Base-by-base conservation (phyloP, 2,329 filamentous ascomycete genomes). In the Aureobasidium namibiae region DNA sequence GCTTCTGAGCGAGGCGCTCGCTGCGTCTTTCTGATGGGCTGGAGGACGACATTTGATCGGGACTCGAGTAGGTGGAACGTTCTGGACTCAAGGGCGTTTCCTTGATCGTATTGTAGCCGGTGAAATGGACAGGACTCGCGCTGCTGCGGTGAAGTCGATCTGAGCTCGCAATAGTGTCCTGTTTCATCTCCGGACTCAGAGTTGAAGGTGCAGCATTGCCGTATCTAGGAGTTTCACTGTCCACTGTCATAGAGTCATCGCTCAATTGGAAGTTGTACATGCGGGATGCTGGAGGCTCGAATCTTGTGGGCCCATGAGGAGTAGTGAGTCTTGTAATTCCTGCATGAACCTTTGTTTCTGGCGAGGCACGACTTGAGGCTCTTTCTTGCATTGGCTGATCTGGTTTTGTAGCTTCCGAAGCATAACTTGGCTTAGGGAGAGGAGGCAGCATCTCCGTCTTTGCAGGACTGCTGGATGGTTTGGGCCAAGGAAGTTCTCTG, bases 391-490 rank as follows among this genome's bases (percentile, higher is more conserved):
- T 14, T 44, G 29, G 8, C 14, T 9, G 13, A 2, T 33, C 29
- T 33, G 52, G 18, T 26, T 56, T 44, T 3, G 42, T 3, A 1
- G 31, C 42, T n/a, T 57, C 54, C 31, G 54, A 57, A 21, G 23
- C 48, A 16, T 72, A 61, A 6, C 68, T 73, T 3, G 73, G 71
- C 44, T 65, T 67, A 1, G 70, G 70, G 4, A 76, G 65, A 8
- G 73, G 71, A 38, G 71, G 68, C 16, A 74, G 63, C 23, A 38
- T 46, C 31, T 56, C 45, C 14, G 42, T 29, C 18, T 39, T 46
- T 21, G 42, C 36, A 31, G 54, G 42, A 57, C 41, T 59, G 23
- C 29, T 49, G 18, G 46, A 42, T 23, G 46, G 56, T 31, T 41
- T 59, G 1, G 36, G 29, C 24, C 56, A 60, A 26, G 48, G 56